phyloP scores from a whole-genome alignment of 306 rosid species.

The Cicer pinnatifidum region DNA sequence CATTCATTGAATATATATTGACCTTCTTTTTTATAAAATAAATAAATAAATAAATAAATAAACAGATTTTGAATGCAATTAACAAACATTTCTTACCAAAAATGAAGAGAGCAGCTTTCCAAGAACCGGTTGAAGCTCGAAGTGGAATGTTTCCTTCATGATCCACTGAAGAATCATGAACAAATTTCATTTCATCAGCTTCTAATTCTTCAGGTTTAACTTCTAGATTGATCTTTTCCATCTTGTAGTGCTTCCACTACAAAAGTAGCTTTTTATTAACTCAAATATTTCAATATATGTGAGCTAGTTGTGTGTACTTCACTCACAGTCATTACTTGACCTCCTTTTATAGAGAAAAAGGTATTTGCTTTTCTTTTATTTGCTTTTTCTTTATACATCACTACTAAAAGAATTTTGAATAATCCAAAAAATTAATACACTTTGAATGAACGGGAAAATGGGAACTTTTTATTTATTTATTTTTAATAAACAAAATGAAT shows the following conservation, averaged over 20 bases:
- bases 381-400: background rate
- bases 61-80: background rate
- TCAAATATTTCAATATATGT: background rate
- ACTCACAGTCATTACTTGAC: background rate
- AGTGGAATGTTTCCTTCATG: conserved; percentile 61
- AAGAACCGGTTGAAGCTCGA: conserved; percentile 69
- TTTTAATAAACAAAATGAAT: too few relatives aligned
- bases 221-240: conserved; percentile 46
- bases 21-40: too few relatives aligned
- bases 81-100: conserved; percentile 49
- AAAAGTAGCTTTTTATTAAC: background rate
- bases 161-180: conserved; percentile 69
- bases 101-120: conserved; percentile 73
- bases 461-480: too few relatives aligned
- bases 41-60: too few relatives aligned
- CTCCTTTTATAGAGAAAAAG: background rate
- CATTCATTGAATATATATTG: too few relatives aligned
- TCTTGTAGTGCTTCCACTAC: conserved; percentile 16
- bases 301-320: conserved; percentile 8
- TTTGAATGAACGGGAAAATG: too few relatives aligned
- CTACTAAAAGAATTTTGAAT: background rate
- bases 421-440: background rate
- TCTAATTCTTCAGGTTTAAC: conserved; percentile 11
- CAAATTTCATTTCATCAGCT: conserved; percentile 50
- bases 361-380: background rate